phyloP scores from a whole-genome alignment of 2,329 filamentous ascomycete species.

The Penicillium sp. region DNA sequence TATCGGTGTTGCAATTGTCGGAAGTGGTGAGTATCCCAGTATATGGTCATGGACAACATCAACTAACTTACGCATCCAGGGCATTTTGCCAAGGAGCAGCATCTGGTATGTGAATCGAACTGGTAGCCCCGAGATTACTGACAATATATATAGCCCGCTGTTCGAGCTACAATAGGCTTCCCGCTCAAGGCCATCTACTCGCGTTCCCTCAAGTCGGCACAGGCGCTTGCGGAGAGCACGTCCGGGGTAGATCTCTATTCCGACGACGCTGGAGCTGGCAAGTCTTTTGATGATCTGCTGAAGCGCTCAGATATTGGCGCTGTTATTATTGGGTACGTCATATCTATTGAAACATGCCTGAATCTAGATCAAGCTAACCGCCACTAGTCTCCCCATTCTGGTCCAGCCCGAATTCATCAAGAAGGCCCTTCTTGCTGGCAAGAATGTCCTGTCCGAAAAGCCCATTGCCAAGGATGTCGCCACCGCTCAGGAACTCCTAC shows the following conservation, averaged over 20 bases:
- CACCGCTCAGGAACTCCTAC: slow-evolving; percentile 47
- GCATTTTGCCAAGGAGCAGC: slow-evolving; percentile 55
- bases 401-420: slow-evolving; percentile 50
- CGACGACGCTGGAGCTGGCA: slow-evolving; percentile 47
- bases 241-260: slow-evolving; percentile 50
- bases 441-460: slow-evolving; percentile 55
- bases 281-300: slow-evolving; percentile 45
- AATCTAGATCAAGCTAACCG: background rate
- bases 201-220: slow-evolving; percentile 52
- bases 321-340: slow-evolving; percentile 48
- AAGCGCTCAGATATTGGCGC: slow-evolving; percentile 47
- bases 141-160: slow-evolving; percentile 43
- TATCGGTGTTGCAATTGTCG: slow-evolving; percentile 50
- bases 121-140: background rate
- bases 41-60: background rate
- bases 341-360: background rate
- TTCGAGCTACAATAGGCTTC: slow-evolving; percentile 44
- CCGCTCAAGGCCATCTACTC: slow-evolving; percentile 55
- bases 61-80: slow-evolving; percentile 27
- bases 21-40: slow-evolving; percentile 39
- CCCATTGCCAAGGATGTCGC: slow-evolving; percentile 53
- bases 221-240: slow-evolving; percentile 34
- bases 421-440: slow-evolving; percentile 47
- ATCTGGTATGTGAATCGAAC: slow-evolving; percentile 38
- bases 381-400: slow-evolving; percentile 47